These are phyloP conservation scores for Aspergillus ostianus DNA, from an alignment of 495 filamentous ascomycete species.

Conservation along the genomic window DNA sequence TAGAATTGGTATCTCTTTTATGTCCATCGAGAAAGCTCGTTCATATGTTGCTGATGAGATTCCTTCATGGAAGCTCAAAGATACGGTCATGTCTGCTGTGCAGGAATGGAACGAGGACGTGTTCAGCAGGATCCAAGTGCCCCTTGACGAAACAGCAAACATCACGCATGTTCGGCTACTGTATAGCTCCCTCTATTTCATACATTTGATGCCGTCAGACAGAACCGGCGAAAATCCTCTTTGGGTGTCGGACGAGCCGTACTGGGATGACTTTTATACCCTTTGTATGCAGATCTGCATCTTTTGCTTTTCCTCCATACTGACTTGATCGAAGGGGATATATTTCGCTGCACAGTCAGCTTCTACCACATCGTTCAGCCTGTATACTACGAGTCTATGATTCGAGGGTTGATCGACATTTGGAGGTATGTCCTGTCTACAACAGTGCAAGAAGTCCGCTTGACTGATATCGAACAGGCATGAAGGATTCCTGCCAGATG, in stretches of 20 bases:
- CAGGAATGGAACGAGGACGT: slow-evolving; percentile 62
- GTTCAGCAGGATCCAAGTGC: slow-evolving; percentile 56
- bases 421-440: slow-evolving; percentile 21
- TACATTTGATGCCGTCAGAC: slow-evolving; percentile 66
- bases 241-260: slow-evolving; percentile 66
- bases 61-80: slow-evolving; percentile 45
- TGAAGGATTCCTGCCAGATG: slow-evolving; percentile 55
- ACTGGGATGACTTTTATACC: slow-evolving; percentile 60
- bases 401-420: slow-evolving; percentile 53
- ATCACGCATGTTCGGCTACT: slow-evolving; percentile 63
- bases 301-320: background rate
- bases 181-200: slow-evolving; percentile 69
- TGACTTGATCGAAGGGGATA: slow-evolving; percentile 30
- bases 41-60: slow-evolving; percentile 62
- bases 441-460: slow-evolving; percentile 9
- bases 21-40: slow-evolving; percentile 24
- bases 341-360: slow-evolving; percentile 38
- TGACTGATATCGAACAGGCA: slow-evolving; percentile 33
- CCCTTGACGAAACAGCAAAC: slow-evolving; percentile 49
- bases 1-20: slow-evolving; percentile 59
- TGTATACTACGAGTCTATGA: slow-evolving; percentile 58
- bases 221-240: slow-evolving; percentile 73
- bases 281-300: slow-evolving; percentile 26
- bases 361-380: slow-evolving; percentile 71
- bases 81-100: slow-evolving; percentile 48